Conservation (phyloP, 495 filamentous ascomycete genomes). For the Articulospora tetracladia region DNA sequence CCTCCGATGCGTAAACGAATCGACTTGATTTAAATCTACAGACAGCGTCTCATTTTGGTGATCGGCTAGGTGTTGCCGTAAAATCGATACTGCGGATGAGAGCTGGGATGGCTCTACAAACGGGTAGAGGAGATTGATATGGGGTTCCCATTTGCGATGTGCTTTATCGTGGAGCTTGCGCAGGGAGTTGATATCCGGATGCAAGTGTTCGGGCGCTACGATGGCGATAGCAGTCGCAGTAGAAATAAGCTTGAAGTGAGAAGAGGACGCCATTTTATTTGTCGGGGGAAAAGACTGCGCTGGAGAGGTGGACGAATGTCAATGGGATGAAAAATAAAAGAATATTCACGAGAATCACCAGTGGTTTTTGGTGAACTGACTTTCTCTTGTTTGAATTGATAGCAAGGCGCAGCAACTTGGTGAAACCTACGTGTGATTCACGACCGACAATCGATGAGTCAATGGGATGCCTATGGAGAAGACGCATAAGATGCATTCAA, state of each 20-base stretch:
- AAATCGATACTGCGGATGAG: slow-evolving; percentile 23
- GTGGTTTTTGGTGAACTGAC: no score
- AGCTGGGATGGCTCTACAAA: slow-evolving; percentile 42
- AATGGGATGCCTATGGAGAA: background rate
- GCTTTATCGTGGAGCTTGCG: slow-evolving; percentile 51
- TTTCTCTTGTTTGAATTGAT: background rate
- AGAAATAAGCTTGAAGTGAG: background rate
- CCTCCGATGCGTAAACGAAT: slow-evolving; percentile 36
- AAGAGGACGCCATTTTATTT: background rate
- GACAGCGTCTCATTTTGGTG: slow-evolving; percentile 10
- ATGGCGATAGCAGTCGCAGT: slow-evolving; percentile 14
- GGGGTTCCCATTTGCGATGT: slow-evolving; percentile 54
- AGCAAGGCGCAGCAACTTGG: background rate
- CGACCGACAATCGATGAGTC: background rate
- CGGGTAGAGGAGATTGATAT: slow-evolving; percentile 57
- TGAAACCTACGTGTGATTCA: background rate
- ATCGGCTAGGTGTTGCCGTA: slow-evolving; percentile 9
- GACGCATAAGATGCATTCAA: no score
- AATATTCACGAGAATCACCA: no score
- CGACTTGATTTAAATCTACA: slow-evolving; percentile 32
- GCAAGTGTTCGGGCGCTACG: slow-evolving; percentile 5
- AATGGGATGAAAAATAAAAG: no score
- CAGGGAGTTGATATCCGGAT: slow-evolving; percentile 37
- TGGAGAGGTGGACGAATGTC: background rate
- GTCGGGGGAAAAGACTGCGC: background rate